These are phyloP conservation scores for Saksenaea oblongispora DNA, from an alignment of 371 early-diverging fungal genomes.

Conservation along the genomic window DNA sequence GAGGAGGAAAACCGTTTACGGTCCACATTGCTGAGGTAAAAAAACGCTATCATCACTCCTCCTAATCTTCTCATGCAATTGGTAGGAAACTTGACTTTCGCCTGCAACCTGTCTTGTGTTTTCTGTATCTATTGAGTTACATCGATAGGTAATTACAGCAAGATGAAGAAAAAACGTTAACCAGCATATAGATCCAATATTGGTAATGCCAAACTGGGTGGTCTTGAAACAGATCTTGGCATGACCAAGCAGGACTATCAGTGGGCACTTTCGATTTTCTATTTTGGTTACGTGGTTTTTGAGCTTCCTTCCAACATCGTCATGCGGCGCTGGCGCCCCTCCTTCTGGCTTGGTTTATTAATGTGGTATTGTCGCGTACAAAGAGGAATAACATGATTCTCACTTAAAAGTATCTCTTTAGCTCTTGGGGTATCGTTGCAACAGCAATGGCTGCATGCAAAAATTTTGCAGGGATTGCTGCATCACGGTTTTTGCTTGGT, in stretches of 20 bases:
- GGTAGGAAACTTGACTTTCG: conserved; percentile 35
- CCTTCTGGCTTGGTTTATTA: conserved; percentile 18
- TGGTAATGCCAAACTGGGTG: conserved; percentile 47
- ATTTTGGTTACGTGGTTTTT: conserved; percentile 33
- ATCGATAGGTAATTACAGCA: conserved; percentile 31
- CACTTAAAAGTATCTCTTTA: background rate
- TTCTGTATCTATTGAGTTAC: conserved; percentile 38
- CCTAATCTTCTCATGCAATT: conserved; percentile 5
- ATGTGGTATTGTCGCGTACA: conserved; percentile 23
- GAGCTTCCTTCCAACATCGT: conserved; percentile 44
- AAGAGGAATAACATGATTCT: background rate
- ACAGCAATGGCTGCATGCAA: conserved; percentile 27
- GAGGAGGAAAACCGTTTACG: background rate
- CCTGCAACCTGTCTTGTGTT: conserved; percentile 33
- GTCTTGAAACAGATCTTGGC: conserved; percentile 28
- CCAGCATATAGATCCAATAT: conserved; percentile 33
- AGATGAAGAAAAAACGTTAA: background rate
- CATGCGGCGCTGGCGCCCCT: conserved; percentile 30
- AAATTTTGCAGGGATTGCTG: conserved; percentile 21
- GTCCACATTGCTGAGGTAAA: background rate
- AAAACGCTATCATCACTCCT: background rate
- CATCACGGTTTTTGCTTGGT: conserved; percentile 19
- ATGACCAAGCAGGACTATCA: conserved; percentile 12
- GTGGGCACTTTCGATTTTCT: conserved; percentile 19
- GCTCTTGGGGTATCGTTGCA: conserved; percentile 33